Base-by-base conservation (phyloP, 345 rosid genomes). In the Capsella bursapastoris region DNA sequence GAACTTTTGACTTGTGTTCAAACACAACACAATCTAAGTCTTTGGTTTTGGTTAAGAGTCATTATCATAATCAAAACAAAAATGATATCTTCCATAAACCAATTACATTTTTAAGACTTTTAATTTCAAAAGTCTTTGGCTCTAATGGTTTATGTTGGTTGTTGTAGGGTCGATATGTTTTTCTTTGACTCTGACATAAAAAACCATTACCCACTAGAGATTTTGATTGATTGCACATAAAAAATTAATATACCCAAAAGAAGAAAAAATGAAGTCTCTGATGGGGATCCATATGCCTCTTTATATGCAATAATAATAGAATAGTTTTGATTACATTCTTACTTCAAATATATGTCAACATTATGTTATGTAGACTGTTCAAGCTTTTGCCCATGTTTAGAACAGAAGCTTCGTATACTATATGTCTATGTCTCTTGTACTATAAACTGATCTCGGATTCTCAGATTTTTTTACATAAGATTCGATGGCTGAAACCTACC, bases 41-140 rank as follows among this genome's bases (percentile, higher is more conserved):
- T 76, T 70, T 76, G 80, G 71, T 76, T 70, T 62, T 47, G 60
- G 80, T 76, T n/a, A 53, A 35, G 35, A 69, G 79, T 64, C 18
- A 40, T 40, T 40, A 40, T 40, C 13, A 68, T 59, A 61, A 16
- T 67, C 61, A 75, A 75, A 61, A 61, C 74, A 68, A 68, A 76
- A 53, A 34, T 68, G 58, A 61, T 34, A 44, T 52, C 57, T 61
- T 62, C 28, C 25, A 53, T 61, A 60, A 34, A 68, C 57, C 63
- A 75, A 60, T 60, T 5, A 68, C 62, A 34, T 67, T 32, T 10
- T 32, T 10, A 27, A 57, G 51, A n/a, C 78, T 64, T 64, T 55
- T 57, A 70, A 12, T 47, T 76, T 64, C 48, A 64, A 76, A 76
- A 62, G 58, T 53, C 12, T 32, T 22, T 76, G 79, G 79, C 71